These are phyloP conservation scores for Microbotryomycetes sp. DNA, from an alignment of 1,284 basidiomycete species.

Conservation along the genomic window DNA sequence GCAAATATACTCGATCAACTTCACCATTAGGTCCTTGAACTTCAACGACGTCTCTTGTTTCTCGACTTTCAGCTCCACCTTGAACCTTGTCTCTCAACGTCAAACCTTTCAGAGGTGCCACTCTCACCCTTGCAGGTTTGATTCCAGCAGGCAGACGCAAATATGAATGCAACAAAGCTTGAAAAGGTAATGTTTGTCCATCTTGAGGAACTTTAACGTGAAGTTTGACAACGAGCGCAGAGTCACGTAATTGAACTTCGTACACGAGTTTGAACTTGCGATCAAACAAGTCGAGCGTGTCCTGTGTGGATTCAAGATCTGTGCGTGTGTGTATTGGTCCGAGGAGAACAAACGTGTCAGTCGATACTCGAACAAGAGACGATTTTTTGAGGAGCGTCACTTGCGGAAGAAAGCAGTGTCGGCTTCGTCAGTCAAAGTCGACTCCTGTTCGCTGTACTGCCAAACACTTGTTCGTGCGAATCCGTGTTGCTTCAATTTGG, in stretches of 20 bases:
- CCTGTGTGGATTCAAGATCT: constrained; percentile 15
- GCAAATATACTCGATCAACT: constrained; percentile 38
- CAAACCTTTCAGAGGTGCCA: constrained; percentile 31
- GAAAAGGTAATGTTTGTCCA: constrained; percentile 36
- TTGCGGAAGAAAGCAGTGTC: constrained; percentile 15
- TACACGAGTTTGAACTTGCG: constrained; percentile 37
- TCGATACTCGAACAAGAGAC: constrained; percentile 16
- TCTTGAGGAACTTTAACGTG: constrained; percentile 15
- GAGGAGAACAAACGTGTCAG: neutral
- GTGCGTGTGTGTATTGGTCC: neutral
- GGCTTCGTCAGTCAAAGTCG: neutral
- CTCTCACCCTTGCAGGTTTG: constrained; percentile 22
- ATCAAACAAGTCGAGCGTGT: constrained; percentile 28
- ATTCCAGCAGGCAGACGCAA: constrained; percentile 38
- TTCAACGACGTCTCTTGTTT: constrained; percentile 24
- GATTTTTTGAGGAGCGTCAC: constrained; percentile 2
- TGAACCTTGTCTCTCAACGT: constrained; percentile 36
- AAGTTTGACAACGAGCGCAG: constrained; percentile 14
- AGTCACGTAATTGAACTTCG: constrained; percentile 34
- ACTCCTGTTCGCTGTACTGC: constrained; percentile 24
- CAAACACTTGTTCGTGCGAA: constrained; percentile 36
- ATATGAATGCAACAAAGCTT: constrained; percentile 44
- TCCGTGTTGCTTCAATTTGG: constrained; percentile 39
- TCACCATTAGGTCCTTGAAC: constrained; percentile 35
- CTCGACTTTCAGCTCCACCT: constrained; percentile 9